Conservation (phyloP, 2,329 filamentous ascomycete species). For the Knufia fluminis region DNA sequence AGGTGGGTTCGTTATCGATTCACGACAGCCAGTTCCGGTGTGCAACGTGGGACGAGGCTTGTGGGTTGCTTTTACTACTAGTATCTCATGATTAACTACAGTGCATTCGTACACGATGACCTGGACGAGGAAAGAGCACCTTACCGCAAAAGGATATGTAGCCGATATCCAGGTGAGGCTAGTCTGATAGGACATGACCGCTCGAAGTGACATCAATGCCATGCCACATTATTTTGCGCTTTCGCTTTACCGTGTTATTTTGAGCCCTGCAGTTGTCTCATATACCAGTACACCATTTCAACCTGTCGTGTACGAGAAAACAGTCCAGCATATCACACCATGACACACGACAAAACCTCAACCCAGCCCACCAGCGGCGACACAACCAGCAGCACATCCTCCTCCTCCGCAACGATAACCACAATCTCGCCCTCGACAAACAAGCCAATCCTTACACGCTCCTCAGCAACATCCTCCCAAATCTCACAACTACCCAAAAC, state of each 20-base stretch:
- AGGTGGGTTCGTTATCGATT: too few relatives aligned
- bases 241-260: background rate
- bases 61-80: too few relatives aligned
- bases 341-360: slow-evolving; percentile 10
- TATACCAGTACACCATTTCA: background rate
- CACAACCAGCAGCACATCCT: background rate
- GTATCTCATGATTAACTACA: too few relatives aligned
- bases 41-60: too few relatives aligned
- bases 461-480: slow-evolving; percentile 62
- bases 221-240: background rate
- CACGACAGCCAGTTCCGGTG: too few relatives aligned
- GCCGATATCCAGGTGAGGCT: background rate
- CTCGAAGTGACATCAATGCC: background rate
- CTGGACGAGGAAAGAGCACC: too few relatives aligned
- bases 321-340: background rate
- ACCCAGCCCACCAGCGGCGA: slow-evolving; percentile 4
- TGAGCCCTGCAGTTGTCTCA: background rate
- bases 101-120: too few relatives aligned
- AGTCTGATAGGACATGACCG: background rate
- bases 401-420: slow-evolving; percentile 44
- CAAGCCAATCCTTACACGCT: slow-evolving; percentile 69
- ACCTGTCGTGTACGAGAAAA: too few relatives aligned
- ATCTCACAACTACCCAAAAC: slow-evolving; percentile 61
- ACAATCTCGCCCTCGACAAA: slow-evolving; percentile 91
- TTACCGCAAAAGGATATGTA: background rate